phyloP scores from a whole-genome alignment of 1,284 basidiomycete genomes.

The Athelia psychrophila region DNA sequence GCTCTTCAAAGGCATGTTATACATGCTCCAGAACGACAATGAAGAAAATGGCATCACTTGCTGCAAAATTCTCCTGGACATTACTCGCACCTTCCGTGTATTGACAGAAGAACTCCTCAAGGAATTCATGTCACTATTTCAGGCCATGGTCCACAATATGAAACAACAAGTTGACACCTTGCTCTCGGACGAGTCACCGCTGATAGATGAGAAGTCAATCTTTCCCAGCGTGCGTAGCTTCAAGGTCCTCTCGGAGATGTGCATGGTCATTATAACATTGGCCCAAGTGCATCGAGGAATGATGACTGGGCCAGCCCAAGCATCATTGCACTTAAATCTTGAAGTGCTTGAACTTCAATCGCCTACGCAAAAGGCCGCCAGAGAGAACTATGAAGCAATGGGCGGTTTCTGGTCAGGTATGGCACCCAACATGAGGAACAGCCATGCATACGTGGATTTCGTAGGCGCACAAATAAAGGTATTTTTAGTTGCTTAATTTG shows the following conservation, averaged over 20 bases:
- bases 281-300: constrained; percentile 78
- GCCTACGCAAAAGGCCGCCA: constrained; percentile 83
- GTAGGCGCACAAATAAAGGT: constrained; percentile 94
- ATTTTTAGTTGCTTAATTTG: constrained; percentile 11
- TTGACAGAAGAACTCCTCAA: constrained; percentile 77
- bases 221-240: constrained; percentile 83
- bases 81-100: constrained; percentile 66
- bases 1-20: constrained; percentile 78
- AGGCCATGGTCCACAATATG: constrained; percentile 80
- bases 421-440: constrained; percentile 74
- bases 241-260: constrained; percentile 94
- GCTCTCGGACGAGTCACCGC: constrained; percentile 63
- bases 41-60: constrained; percentile 93
- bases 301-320: constrained; percentile 69
- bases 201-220: constrained; percentile 54
- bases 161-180: constrained; percentile 73
- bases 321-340: constrained; percentile 76
- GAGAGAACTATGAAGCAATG: constrained; percentile 79
- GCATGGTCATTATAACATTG: constrained; percentile 90
- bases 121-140: constrained; percentile 79
- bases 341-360: constrained; percentile 79
- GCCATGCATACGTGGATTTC: constrained; percentile 83
- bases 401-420: constrained; percentile 86
- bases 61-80: constrained; percentile 92
- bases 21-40: constrained; percentile 87